phyloP scores from a whole-genome alignment of 1,284 basidiomycete species.

The Ganoderma lucidum region DNA sequence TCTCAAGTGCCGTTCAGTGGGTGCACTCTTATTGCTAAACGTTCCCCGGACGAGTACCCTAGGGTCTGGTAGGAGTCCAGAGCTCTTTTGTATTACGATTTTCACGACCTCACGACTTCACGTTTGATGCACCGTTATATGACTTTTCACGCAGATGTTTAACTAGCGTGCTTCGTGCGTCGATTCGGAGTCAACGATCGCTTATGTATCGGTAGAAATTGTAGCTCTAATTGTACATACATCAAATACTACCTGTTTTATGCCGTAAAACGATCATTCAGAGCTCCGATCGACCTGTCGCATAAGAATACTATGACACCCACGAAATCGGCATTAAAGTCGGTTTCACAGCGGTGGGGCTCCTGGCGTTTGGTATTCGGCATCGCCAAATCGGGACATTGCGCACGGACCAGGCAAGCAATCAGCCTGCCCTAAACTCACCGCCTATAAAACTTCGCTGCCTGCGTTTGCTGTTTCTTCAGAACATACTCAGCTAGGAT shows the following conservation, averaged over 20 bases:
- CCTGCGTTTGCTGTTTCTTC: slow-evolving; percentile 60
- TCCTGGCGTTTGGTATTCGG: not conserved
- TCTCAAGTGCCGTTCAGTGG: not conserved
- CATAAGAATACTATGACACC: not conserved
- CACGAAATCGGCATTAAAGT: not conserved
- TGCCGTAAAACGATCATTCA: not conserved
- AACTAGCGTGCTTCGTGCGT: not conserved
- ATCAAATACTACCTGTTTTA: not conserved
- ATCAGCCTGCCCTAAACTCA: slow-evolving; percentile 40
- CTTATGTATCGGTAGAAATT: slow-evolving; percentile 19
- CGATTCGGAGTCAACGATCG: slow-evolving; percentile 10
- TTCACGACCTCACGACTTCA: slow-evolving; percentile 13
- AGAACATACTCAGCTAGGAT: slow-evolving; percentile 92
- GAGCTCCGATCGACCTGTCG: not conserved
- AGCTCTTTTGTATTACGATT: slow-evolving; percentile 9
- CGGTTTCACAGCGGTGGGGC: not conserved
- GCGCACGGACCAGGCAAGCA: slow-evolving; percentile 29
- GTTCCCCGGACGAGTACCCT: too few relatives aligned
- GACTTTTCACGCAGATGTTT: not conserved
- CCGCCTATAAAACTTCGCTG: slow-evolving; percentile 49
- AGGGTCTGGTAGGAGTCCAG: not conserved
- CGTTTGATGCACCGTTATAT: not conserved
- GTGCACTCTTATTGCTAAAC: not conserved
- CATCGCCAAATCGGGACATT: not conserved
- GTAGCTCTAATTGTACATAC: slow-evolving; percentile 23